These are phyloP conservation scores for Naganishia sp. DNA, from an alignment of 1,284 basidiomycete genomes.

Conservation along the genomic window DNA sequence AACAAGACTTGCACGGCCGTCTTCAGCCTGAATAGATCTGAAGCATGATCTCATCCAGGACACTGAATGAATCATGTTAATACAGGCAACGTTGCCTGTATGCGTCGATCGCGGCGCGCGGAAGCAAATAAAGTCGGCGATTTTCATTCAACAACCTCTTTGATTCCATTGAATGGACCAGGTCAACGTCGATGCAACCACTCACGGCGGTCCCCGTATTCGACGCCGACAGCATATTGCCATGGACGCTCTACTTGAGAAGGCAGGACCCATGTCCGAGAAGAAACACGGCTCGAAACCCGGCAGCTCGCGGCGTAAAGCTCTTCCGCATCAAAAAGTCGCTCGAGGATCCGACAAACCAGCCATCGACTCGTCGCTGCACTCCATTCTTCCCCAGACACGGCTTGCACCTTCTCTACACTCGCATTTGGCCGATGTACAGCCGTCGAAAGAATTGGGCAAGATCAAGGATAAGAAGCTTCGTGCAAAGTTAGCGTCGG, in stretches of 20 bases:
- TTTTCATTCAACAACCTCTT: no score
- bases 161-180: background rate
- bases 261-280: conserved; percentile 62
- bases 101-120: background rate
- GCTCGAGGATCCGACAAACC: conserved; percentile 44
- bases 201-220: background rate
- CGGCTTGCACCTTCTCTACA: conserved; percentile 48
- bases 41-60: background rate
- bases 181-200: background rate
- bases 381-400: conserved; percentile 59
- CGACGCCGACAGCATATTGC: conserved; percentile 19
- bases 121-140: conserved; percentile 11
- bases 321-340: conserved; percentile 46
- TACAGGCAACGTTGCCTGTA: no score
- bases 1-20: background rate
- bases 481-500: conserved; percentile 65
- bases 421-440: conserved; percentile 11
- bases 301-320: conserved; percentile 39
- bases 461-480: conserved; percentile 72
- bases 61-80: background rate
- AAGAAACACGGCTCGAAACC: conserved; percentile 28
- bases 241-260: conserved; percentile 72
- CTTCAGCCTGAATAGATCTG: background rate
- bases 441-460: conserved; percentile 34
- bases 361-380: conserved; percentile 60